A percentile compares a stretch with the other conserved stretches of the same genome.
These are phyloP conservation scores for Paulownia fortunei DNA, from an alignment of 257 asterid genomes.

Conservation along the genomic window DNA sequence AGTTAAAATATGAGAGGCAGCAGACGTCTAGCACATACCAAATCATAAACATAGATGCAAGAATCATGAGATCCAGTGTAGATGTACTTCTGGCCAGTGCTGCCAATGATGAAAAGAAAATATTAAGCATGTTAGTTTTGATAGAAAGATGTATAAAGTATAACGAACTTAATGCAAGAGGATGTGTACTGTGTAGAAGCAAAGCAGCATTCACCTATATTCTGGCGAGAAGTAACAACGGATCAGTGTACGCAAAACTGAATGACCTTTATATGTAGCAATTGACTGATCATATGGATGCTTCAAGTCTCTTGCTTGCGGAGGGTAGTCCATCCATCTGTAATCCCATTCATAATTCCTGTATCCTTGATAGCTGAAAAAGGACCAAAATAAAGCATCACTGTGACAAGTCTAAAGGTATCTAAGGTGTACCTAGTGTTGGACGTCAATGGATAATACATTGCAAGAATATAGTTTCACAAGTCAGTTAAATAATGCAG, in stretches of 20 bases:
- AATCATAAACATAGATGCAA: constrained; percentile 73
- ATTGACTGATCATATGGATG: constrained; percentile 84
- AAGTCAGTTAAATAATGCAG: too few species aligned
- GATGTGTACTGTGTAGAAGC: not conserved
- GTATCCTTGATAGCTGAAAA: constrained; percentile 52
- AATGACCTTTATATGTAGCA: constrained; percentile 81
- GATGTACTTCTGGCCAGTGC: constrained; percentile 93
- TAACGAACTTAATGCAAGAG: not conserved
- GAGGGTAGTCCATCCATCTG: constrained; percentile 95
- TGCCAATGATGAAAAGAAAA: constrained; percentile 40
- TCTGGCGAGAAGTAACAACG: constrained; percentile 95
- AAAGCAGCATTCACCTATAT: constrained; percentile 55
- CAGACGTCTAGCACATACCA: constrained; percentile 57
- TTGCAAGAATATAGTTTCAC: too few species aligned
- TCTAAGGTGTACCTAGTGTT: not conserved
- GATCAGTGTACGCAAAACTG: constrained; percentile 82
- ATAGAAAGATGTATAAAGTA: not conserved
- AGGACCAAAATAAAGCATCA: constrained; percentile 1
- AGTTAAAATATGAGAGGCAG: too few species aligned
- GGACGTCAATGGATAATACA: not conserved
- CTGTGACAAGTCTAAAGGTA: not conserved
- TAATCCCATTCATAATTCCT: constrained; percentile 90
- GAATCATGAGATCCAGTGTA: constrained; percentile 91
- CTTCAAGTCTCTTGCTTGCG: constrained; percentile 64
- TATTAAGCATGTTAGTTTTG: not conserved